Base-by-base conservation (phyloP, 306 rosid genomes). In the Prunus davidiana region DNA sequence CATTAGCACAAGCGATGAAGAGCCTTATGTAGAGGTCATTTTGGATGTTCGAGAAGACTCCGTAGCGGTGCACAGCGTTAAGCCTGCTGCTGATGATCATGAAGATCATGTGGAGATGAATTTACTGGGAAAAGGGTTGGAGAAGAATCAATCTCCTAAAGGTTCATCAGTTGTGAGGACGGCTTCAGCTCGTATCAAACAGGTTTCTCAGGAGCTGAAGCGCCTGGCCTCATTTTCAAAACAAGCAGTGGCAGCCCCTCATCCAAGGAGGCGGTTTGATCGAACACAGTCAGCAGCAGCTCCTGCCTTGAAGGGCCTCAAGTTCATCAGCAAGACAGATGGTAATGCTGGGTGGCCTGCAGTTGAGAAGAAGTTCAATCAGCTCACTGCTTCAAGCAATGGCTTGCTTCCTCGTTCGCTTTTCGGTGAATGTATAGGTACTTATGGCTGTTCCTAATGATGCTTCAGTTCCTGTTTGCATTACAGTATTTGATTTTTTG, bases 381-480 rank as follows among this genome's bases (percentile, higher is more conserved):
- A 79, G 8, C 84, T 85, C 77, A 80, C 87, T 9, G 77, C 81
- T 34, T 72, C 83, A 13, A 55, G 86, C 66, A 50, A 85, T 68
- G 92, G 84, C 3, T 69, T 63, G 52, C 92, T 90, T 72, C 84
- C 80, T 61, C 91, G 88, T 38, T 69, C 85, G 3, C 82, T 69
- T 56, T 90, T 90, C 34, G 90, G 83, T 25, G 80, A 82, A 74
- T 90, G 95, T 76, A 88, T 90, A 69, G 93, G 93, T 86, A 81
- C 15, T 60, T 6, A 12, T 60, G 1, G 38, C 64, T 60, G 24
- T 18, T 52, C 20, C 22, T 3, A 6, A 18, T 52, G 24, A 52
- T 52, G 22, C 24, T 56, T 1, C 27, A 56, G 22, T 20, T 56
- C 4, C 24, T 56, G 62, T 9, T 56, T 56, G n/a, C 25, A 20